These are phyloP conservation scores for Backusella westeae DNA, from an alignment of 192 early-diverging fungal species.

Conservation along the genomic window DNA sequence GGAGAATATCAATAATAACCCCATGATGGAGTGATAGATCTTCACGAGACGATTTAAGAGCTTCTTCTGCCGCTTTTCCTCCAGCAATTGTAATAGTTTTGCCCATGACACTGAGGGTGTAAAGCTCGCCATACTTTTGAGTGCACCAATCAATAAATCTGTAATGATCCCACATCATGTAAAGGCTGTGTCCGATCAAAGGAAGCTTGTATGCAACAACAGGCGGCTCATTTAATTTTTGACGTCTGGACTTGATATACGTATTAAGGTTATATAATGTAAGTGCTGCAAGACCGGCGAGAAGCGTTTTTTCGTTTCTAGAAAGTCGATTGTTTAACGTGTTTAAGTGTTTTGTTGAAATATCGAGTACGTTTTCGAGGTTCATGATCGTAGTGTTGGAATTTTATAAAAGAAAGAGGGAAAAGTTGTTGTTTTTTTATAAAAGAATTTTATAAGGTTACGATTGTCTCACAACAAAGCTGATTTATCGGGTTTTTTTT, in stretches of 20 bases:
- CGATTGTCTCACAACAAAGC: background rate
- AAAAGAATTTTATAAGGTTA: background rate
- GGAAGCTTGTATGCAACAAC: slow-evolving; percentile 16
- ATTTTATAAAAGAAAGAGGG: background rate
- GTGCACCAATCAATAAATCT: slow-evolving; percentile 27
- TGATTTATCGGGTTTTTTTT: background rate
- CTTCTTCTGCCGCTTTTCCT: slow-evolving; percentile 20
- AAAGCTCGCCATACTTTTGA: slow-evolving; percentile 27
- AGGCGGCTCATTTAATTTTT: slow-evolving; percentile 15
- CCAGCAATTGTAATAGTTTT: slow-evolving; percentile 14
- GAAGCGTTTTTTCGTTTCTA: background rate
- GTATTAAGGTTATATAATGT: slow-evolving; percentile 10
- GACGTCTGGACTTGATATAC: slow-evolving; percentile 2
- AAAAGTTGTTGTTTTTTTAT: background rate
- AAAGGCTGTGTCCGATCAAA: slow-evolving; percentile 20
- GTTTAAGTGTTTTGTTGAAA: background rate
- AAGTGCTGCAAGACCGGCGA: background rate
- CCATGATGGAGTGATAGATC: slow-evolving; percentile 21
- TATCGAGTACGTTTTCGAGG: background rate
- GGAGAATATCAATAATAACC: slow-evolving; percentile 7
- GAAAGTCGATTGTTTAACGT: background rate
- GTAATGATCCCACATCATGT: slow-evolving; percentile 3
- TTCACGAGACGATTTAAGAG: slow-evolving; percentile 11
- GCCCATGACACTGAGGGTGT: slow-evolving; percentile 11
- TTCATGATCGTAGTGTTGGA: background rate